Conservation (phyloP, 2,329 filamentous ascomycete species). For the Claviceps sp. region DNA sequence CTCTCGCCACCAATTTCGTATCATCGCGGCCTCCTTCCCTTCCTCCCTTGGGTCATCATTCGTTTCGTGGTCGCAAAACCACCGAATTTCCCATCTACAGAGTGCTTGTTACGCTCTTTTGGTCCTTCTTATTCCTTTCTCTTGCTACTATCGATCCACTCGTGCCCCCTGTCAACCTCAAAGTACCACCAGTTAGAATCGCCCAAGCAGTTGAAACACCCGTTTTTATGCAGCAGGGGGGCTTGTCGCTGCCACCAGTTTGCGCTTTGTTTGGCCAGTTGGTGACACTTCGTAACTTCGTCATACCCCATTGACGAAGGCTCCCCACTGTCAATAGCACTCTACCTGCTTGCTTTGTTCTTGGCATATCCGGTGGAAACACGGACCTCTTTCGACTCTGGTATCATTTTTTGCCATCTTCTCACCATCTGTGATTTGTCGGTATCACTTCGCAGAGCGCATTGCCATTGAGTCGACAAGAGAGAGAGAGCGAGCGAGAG, state of each 20-base stretch:
- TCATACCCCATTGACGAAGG: background rate
- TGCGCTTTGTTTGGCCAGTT: background rate
- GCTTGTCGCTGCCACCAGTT: background rate
- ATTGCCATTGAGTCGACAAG: background rate
- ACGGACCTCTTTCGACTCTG: background rate
- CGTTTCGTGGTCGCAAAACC: background rate
- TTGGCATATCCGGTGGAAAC: background rate
- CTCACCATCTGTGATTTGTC: background rate
- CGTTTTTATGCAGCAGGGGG: constrained; percentile 1
- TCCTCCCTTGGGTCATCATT: background rate
- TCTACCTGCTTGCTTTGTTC: background rate
- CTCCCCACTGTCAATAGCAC: background rate
- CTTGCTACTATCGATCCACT: background rate
- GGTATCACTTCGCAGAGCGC: background rate
- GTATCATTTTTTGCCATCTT: background rate
- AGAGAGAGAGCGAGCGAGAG: background rate
- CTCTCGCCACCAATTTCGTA: background rate
- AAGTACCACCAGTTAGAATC: background rate
- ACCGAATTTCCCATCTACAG: background rate
- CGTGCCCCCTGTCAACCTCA: background rate
- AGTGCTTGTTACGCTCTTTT: background rate
- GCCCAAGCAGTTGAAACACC: background rate
- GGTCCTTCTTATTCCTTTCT: too few relatives aligned
- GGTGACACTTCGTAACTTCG: constrained; percentile 1
- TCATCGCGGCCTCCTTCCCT: background rate